phyloP scores from a whole-genome alignment of 2,329 filamentous ascomycete species.

The Arthrobotrys musiformis region DNA sequence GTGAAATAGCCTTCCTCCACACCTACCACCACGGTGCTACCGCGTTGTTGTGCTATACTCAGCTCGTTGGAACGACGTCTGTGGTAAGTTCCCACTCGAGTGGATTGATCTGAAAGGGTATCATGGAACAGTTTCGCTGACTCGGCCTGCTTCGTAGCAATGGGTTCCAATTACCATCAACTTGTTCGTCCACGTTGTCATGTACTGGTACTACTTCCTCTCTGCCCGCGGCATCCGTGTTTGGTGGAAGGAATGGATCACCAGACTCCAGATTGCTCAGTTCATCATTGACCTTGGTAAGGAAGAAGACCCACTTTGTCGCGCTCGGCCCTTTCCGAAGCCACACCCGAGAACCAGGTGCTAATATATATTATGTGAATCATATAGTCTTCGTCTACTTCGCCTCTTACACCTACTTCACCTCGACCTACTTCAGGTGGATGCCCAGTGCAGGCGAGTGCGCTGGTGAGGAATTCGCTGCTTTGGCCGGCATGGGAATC shows the following conservation, averaged over 20 bases:
- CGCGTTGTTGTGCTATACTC: conserved; percentile 96
- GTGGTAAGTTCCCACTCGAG: conserved; percentile 65
- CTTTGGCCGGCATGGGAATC: conserved; percentile 89
- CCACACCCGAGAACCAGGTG: not conserved
- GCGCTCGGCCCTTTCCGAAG: not conserved
- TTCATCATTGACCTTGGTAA: conserved; percentile 96
- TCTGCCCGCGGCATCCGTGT: conserved; percentile 92
- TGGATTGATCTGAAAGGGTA: not conserved
- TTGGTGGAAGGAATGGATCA: conserved; percentile 99
- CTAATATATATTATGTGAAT: conserved; percentile 50
- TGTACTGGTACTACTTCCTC: conserved; percentile 99
- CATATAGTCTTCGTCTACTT: conserved; percentile 91
- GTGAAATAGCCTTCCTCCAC: conserved; percentile 83
- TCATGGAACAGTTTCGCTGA: conserved; percentile 1
- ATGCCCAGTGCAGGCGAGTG: conserved; percentile 86
- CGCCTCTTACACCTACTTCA: conserved; percentile 98
- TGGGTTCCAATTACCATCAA: conserved; percentile 96
- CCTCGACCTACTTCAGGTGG: conserved; percentile 85
- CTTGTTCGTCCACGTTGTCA: conserved; percentile 92
- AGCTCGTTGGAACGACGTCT: conserved; percentile 89
- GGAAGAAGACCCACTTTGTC: conserved; percentile 64
- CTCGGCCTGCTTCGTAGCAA: conserved; percentile 65
- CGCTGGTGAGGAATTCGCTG: conserved; percentile 95
- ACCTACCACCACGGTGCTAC: conserved; percentile 99
- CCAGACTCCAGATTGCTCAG: conserved; percentile 94